A percentile compares a stretch with the other conserved stretches of the same genome.
phyloP scores from a whole-genome alignment of 176 grass and related monocot species.

The Cenchrus fungigraminus region DNA sequence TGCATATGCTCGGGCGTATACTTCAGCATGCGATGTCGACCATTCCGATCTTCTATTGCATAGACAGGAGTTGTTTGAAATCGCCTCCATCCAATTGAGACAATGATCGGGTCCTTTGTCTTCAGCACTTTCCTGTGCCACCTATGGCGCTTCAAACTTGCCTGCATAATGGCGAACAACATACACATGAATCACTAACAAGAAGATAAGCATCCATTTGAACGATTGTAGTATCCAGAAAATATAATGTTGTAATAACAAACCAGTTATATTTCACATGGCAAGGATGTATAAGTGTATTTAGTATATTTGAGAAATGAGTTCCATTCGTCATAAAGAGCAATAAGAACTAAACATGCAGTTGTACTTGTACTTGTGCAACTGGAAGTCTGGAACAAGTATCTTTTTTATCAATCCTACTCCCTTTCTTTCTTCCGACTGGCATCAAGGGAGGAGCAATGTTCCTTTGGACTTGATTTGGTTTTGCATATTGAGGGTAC shows the following conservation, averaged over 20 bases:
- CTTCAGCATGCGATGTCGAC: slow-evolving; percentile 90
- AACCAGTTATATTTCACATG: neutral
- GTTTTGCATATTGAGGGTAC: neutral
- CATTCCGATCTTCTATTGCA: slow-evolving; percentile 88
- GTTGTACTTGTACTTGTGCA: neutral
- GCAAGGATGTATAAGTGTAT: neutral
- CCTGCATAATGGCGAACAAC: slow-evolving; percentile 32
- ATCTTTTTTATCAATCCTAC: neutral
- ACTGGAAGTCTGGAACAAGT: neutral
- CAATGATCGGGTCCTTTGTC: slow-evolving; percentile 85
- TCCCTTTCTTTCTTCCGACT: neutral
- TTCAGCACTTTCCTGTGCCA: slow-evolving; percentile 97
- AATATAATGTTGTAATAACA: neutral
- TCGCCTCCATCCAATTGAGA: slow-evolving; percentile 94
- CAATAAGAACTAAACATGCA: neutral
- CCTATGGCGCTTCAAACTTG: slow-evolving; percentile 87
- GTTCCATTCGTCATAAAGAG: slow-evolving; percentile 12
- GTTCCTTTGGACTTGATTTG: no score
- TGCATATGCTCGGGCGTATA: slow-evolving; percentile 99
- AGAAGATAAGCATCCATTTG: neutral
- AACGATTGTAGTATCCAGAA: slow-evolving; percentile 17
- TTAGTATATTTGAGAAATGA: neutral
- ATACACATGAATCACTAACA: slow-evolving; percentile 29
- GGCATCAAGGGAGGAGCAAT: neutral
- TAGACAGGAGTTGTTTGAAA: slow-evolving; percentile 92